Evolutionary conservation across 352 stramenopile species (phyloP).

Genomic region (Globisporangium apiculatum): DNA sequence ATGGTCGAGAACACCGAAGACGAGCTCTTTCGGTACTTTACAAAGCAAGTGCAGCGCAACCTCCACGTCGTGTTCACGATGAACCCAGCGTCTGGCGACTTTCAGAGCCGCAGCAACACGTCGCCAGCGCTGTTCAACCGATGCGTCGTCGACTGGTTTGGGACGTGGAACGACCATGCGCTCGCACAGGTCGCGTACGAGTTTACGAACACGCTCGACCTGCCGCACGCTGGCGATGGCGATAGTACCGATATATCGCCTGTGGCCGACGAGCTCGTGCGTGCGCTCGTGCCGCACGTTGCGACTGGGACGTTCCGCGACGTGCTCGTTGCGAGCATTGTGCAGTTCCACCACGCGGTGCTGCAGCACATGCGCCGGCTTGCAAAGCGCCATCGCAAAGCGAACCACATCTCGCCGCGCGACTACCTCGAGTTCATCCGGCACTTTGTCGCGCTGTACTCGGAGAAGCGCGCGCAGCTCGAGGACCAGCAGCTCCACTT

Average conservation of each 20-base stretch:
- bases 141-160: conserved; percentile 99
- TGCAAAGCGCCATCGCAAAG: conserved; percentile 82
- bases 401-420: conserved; percentile 88
- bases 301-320: conserved; percentile 67
- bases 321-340: conserved; percentile 75
- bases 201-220: conserved; percentile 94
- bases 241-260: conserved; percentile 7
- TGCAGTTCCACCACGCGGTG: conserved; percentile 85
- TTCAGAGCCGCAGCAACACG: conserved; percentile 96
- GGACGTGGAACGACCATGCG: conserved; percentile 96
- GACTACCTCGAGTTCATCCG: conserved; percentile 92
- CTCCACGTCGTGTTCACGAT: conserved; percentile 99
- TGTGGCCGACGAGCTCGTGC: conserved; percentile 35
- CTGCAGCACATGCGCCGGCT: conserved; percentile 80
- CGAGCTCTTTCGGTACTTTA: conserved; percentile 97
- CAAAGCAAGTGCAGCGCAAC: conserved; percentile 96
- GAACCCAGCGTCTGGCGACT: conserved; percentile 97
- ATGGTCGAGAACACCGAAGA: conserved; percentile 93
- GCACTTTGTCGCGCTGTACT: conserved; percentile 88
- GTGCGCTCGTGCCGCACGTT: conserved; percentile 62
- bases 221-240: conserved; percentile 66
- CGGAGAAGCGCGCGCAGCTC: conserved; percentile 87
- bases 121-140: conserved; percentile 99
- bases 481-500: conserved; percentile 98
- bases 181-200: conserved; percentile 98